These are phyloP conservation scores for Euphrasia arctica DNA, from an alignment of 305 asterid genomes.

Conservation along the genomic window DNA sequence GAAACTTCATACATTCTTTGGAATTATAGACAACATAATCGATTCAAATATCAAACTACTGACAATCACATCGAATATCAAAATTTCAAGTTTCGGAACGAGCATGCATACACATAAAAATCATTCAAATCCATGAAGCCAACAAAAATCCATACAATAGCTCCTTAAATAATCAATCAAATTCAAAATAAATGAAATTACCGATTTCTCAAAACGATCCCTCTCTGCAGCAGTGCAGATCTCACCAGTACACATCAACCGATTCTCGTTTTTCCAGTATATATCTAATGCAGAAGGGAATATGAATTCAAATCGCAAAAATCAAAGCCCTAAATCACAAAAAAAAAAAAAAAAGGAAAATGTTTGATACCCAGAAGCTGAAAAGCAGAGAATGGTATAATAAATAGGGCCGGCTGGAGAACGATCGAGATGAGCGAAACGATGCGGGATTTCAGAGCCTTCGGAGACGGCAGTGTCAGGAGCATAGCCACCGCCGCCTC, in stretches of 20 bases:
- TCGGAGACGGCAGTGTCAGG: conserved; percentile 75
- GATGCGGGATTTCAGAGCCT: conserved; percentile 58
- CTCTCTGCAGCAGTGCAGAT: conserved; percentile 86
- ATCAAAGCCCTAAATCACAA: background rate
- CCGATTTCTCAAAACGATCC: conserved; percentile 97
- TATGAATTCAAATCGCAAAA: conserved; percentile 6
- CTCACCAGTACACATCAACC: conserved; percentile 87
- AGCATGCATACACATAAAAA: background rate
- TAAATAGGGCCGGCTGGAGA: conserved; percentile 78
- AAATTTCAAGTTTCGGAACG: conserved; percentile 1
- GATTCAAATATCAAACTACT: background rate
- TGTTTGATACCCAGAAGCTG: conserved; percentile 71
- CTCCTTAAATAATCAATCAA: background rate
- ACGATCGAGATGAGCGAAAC: conserved; percentile 66
- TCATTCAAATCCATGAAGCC: conserved; percentile 6
- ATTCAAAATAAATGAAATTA: conserved; percentile 25
- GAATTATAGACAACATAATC: background rate
- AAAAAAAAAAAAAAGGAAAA: background rate
- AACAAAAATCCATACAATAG: background rate
- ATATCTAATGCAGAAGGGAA: conserved; percentile 40
- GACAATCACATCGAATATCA: conserved; percentile 11
- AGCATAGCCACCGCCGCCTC: conserved; percentile 74
- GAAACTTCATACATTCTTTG: background rate
- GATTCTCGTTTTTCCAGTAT: conserved; percentile 91
- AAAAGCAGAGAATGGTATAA: conserved; percentile 74